Evolutionary conservation across 768 basidiomycete genomes (phyloP).

Genomic region (Pleurotus citrinopileatus): DNA sequence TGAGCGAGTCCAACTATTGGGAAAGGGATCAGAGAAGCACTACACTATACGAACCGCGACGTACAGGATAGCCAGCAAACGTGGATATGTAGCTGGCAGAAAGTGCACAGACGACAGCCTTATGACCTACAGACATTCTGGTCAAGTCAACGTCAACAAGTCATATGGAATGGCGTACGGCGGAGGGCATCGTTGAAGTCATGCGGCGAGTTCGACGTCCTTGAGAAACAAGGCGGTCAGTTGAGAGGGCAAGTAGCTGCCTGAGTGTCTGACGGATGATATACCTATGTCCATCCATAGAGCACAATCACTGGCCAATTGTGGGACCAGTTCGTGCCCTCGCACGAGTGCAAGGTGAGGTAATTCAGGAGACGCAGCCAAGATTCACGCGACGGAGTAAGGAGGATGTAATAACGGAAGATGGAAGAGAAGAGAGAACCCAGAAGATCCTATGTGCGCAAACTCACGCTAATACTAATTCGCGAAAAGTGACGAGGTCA

Average conservation of each 20-base stretch:
- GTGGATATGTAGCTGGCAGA: conserved; percentile 92
- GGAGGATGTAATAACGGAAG: conserved; percentile 6
- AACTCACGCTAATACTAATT: too few relatives aligned
- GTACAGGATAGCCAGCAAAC: conserved; percentile 84
- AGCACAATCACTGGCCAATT: conserved; percentile 60
- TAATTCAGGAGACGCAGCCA: conserved; percentile 17
- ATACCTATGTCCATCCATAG: conserved; percentile 79
- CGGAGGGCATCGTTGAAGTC: conserved; percentile 64
- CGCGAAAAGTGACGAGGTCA: too few relatives aligned
- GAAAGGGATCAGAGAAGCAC: conserved; percentile 1
- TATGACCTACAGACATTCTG: conserved; percentile 54
- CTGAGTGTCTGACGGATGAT: conserved; percentile 1
- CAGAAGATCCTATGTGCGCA: too few relatives aligned
- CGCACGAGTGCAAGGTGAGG: conserved; percentile 44
- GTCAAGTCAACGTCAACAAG: conserved; percentile 14
- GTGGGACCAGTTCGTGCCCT: conserved; percentile 70
- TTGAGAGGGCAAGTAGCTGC: conserved; percentile 12
- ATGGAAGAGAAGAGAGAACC: conserved; percentile 11
- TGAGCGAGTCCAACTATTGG: conserved; percentile 84
- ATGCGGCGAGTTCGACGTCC: conserved; percentile 54
- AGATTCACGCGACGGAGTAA: conserved; percentile 6
- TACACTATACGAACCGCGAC: conserved; percentile 19
- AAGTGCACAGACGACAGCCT: conserved; percentile 86
- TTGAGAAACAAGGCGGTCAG: conserved; percentile 28
- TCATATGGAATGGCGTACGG: conserved; percentile 39